Evolutionary conservation across 306 rosid species (phyloP).

Genomic region (Citrullus colocynthis): DNA sequence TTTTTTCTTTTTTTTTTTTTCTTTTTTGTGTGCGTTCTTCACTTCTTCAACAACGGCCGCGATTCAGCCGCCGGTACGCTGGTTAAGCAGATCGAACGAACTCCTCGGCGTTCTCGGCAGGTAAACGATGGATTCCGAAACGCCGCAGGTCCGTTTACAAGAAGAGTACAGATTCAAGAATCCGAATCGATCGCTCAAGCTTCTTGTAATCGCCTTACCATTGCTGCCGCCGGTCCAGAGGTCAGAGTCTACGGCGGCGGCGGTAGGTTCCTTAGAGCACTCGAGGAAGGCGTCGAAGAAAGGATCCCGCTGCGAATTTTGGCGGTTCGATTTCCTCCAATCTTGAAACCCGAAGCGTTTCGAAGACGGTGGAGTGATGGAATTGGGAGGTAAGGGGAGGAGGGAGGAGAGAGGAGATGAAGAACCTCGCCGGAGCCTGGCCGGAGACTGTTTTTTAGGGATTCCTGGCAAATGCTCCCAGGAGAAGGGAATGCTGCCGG

Average conservation of each 20-base stretch:
- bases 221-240: conserved; percentile 19
- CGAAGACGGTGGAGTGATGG: conserved; percentile 16
- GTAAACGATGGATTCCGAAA: conserved; percentile 54
- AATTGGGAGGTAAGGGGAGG: conserved; percentile 49
- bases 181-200: conserved; percentile 64
- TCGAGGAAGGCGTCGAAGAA: conserved; percentile 71
- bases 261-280: conserved; percentile 54
- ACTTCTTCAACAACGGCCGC: background rate
- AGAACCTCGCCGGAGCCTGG: conserved; percentile 17
- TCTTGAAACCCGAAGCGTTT: conserved; percentile 27
- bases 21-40: too few species aligned
- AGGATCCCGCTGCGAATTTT: conserved; percentile 46
- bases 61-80: conserved; percentile 18
- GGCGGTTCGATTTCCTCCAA: background rate
- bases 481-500: conserved; percentile 91
- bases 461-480: conserved; percentile 94
- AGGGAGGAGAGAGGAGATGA: conserved; percentile 18
- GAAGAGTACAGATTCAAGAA: conserved; percentile 39
- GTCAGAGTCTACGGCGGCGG: conserved; percentile 11
- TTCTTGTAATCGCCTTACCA: conserved; percentile 50
- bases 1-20: too few species aligned
- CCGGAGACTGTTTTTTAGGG: conserved; percentile 57
- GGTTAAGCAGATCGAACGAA: conserved; percentile 28
- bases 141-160: conserved; percentile 65
- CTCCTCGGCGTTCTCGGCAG: conserved; percentile 49